Base-by-base conservation (phyloP, 495 filamentous ascomycete genomes). In the Hyaloscypha bicolor region DNA sequence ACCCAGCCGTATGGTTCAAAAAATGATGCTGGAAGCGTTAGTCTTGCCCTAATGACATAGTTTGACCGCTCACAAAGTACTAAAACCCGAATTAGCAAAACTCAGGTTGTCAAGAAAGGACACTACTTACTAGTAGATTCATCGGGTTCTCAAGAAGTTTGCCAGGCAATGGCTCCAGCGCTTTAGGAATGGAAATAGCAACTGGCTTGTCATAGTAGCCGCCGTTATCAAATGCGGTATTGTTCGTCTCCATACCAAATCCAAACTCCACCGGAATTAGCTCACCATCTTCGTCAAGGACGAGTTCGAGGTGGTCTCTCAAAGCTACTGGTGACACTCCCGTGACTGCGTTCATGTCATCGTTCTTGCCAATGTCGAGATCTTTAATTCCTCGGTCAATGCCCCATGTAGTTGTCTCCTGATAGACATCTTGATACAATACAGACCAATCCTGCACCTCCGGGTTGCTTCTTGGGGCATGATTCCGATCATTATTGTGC, bases 1-100 rank as follows among this genome's bases (percentile, higher is more conserved):
- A 88, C 56, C 62, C 63, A 6, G 90, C 91, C 11, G 91, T 94
- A 76, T 94, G 89, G 71, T 92, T 90, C 64, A 93, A 77, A 75
- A 93, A 94, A 76, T 93, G 91, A 77, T 94, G 90, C 74, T 78
- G 67, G n/a, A 56, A 37, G 39, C 33, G 32, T 67, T 60, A 67
- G 57, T 67, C 12, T 30, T 21, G 19, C 32, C 9, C 8, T 14
- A 19, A 31, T 30, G 22, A 31, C 55, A 55, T 19, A 58, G n/a
- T 19, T 35, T 30, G 22, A 11, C 29, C 55, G 75, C 78, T 68
- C 73, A 80, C 78, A 51, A 80, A 80, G 65, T 80, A 80, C 78
- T 80, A 64, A 48, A 30, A 6, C 48, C 58, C n/a, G n/a, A 9
- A n/a, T 71, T 66, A 71, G 65, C 31, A 45, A 4, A 21, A 57